phyloP scores from a whole-genome alignment of 2,329 filamentous ascomycete genomes.

The Colletotrichum liaoningense region DNA sequence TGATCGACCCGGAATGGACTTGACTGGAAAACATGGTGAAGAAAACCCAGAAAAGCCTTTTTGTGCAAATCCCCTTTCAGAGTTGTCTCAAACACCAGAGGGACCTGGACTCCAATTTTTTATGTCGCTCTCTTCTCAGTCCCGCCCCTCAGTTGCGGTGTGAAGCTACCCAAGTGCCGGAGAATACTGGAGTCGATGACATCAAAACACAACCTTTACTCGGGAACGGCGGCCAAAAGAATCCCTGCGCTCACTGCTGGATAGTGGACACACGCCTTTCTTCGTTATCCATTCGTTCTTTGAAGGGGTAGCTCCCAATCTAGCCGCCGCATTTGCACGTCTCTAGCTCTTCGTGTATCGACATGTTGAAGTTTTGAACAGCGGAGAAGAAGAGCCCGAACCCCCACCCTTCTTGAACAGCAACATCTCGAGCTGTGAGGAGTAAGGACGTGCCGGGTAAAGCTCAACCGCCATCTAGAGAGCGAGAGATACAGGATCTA shows the following conservation, averaged over 20 bases:
- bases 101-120: background rate
- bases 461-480: slow-evolving; percentile 16
- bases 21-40: background rate
- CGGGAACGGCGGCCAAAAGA: slow-evolving; percentile 16
- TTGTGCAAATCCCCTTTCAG: background rate
- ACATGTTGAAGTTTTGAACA: background rate
- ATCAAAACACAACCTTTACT: slow-evolving; percentile 24
- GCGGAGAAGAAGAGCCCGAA: background rate
- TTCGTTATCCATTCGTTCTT: background rate
- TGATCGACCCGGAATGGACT: too few species aligned
- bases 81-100: slow-evolving; percentile 7
- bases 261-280: background rate
- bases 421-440: background rate
- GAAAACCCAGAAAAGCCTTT: slow-evolving; percentile 1
- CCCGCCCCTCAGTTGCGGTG: slow-evolving; percentile 18
- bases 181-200: slow-evolving; percentile 32
- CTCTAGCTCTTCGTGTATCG: background rate
- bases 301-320: background rate
- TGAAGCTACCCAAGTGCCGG: slow-evolving; percentile 26
- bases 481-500: background rate
- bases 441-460: background rate
- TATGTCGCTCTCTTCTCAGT: background rate
- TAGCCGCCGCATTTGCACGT: background rate
- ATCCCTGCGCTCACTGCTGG: background rate
- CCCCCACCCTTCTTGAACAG: background rate